Base-by-base conservation (phyloP, 768 basidiomycete genomes). In the Hebeloma cylindrosporum region DNA sequence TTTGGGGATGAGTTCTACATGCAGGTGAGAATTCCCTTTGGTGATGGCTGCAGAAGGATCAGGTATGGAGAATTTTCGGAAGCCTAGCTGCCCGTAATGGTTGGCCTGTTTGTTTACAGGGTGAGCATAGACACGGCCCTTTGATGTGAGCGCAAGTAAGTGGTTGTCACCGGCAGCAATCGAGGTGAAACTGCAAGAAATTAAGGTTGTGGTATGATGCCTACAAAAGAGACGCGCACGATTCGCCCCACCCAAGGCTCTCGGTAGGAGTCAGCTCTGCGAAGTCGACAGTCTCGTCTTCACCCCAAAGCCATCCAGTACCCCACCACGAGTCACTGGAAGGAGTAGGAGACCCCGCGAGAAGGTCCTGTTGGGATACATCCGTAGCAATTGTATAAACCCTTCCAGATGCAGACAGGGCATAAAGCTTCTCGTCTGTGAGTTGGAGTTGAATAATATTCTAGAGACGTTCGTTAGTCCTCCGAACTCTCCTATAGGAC, bases 81-180 rank as follows among this genome's bases (percentile, higher is more conserved):
- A 74, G 5, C 93, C 93, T 6, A 97, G 80, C 60, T 96, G 93
- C 1, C 89, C 88, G 59, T 82, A 79, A 1, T 76, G 67, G 64
- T 97, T 97, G 21, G 87, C 93, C 7, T 75, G 62, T 51, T 80
- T 79, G 51, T 78, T 79, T 31, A 89, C 71, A 0, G 93, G 89
- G 57, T 90, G 80, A 2, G 82, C 78, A 60, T 88, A 93, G 4
- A 86, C 77, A 35, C 90, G 84, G 2, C 92, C 92, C 22, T 68
- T 70, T 7, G 81, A 83, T 7, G 86, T 85, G 29, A 86, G 61
- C 3, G 80, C 85, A n/a, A 88, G 74, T 7, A 88, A 66, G 58
- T 88, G 86, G 57, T 83, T 78, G 10, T 69, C 62, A 10, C 93
- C 93, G 2, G 85, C 78, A 3, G 83, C 77, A 17, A 97, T 83